phyloP scores from a whole-genome alignment of 441 rosid species.

The Daphne laureola region DNA sequence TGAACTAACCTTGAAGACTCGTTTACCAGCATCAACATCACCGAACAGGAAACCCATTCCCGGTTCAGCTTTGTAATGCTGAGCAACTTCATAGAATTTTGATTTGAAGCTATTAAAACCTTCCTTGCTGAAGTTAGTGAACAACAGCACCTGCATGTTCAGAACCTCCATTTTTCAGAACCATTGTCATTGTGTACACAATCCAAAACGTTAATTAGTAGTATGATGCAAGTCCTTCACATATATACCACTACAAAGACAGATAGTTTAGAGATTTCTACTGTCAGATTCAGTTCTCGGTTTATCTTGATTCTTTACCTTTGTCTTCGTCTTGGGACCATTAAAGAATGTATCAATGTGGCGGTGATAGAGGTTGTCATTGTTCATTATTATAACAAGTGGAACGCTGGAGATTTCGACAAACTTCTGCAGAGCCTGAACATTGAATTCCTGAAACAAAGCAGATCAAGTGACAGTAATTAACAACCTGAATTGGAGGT shows the following conservation, averaged over 20 bases:
- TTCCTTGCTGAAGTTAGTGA: slow-evolving; percentile 52
- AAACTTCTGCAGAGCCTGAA: slow-evolving; percentile 66
- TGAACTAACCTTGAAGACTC: slow-evolving; percentile 68
- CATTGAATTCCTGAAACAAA: slow-evolving; percentile 56
- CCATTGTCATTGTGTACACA: too few relatives aligned
- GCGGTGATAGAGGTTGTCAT: slow-evolving; percentile 72
- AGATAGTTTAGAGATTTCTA: background rate
- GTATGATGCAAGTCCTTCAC: background rate
- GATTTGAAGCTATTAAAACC: slow-evolving; percentile 49
- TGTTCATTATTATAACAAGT: slow-evolving; percentile 54
- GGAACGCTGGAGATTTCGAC: slow-evolving; percentile 73
- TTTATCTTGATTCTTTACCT: slow-evolving; percentile 35
- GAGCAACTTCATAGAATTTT: slow-evolving; percentile 69
- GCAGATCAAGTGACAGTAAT: slow-evolving; percentile 11
- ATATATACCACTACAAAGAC: background rate
- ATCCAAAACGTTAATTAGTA: slow-evolving; percentile 14
- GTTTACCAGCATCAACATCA: slow-evolving; percentile 73
- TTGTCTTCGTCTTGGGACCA: slow-evolving; percentile 32
- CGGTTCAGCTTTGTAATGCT: slow-evolving; percentile 52
- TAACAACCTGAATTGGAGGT: background rate
- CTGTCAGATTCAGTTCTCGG: too few relatives aligned
- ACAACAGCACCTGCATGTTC: slow-evolving; percentile 68
- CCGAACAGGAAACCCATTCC: slow-evolving; percentile 71
- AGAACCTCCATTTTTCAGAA: too few relatives aligned
- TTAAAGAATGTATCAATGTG: slow-evolving; percentile 72